Conservation (phyloP, 2,329 filamentous ascomycete species). For the Pseudogymnoascus destructans region DNA sequence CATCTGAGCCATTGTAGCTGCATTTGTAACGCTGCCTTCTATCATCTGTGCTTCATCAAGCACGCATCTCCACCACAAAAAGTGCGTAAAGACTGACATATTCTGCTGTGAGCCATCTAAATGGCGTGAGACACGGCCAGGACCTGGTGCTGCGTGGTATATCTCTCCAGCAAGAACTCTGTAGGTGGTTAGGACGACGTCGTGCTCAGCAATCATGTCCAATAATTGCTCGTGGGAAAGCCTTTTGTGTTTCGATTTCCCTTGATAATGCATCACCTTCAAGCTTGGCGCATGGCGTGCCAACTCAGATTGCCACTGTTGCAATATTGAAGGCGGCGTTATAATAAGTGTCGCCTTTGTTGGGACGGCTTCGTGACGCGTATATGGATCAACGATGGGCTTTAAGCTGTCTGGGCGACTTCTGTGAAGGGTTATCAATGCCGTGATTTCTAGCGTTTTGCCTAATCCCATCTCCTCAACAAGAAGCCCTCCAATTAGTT, state of each 20-base stretch:
- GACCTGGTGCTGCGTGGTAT: slow-evolving; percentile 56
- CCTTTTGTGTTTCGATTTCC: slow-evolving; percentile 28
- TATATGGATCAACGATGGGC: slow-evolving; percentile 29
- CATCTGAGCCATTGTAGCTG: slow-evolving; percentile 64
- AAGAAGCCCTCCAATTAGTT: slow-evolving; percentile 45
- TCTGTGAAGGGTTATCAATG: slow-evolving; percentile 52
- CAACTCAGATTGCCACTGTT: slow-evolving; percentile 51
- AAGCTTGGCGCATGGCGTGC: slow-evolving; percentile 44
- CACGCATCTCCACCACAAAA: slow-evolving; percentile 79
- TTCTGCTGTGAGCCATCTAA: slow-evolving; percentile 46
- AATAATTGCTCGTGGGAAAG: slow-evolving; percentile 28
- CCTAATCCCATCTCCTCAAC: slow-evolving; percentile 76
- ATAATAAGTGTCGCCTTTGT: slow-evolving; percentile 49
- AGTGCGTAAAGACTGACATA: slow-evolving; percentile 64
- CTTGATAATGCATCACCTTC: slow-evolving; percentile 43
- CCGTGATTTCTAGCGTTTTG: slow-evolving; percentile 65
- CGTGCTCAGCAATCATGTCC: slow-evolving; percentile 35
- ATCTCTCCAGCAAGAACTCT: slow-evolving; percentile 66
- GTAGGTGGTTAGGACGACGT: slow-evolving; percentile 53
- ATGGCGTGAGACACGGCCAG: slow-evolving; percentile 54
- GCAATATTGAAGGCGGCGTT: slow-evolving; percentile 40
- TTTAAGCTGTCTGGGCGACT: slow-evolving; percentile 23
- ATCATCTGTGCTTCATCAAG: slow-evolving; percentile 83
- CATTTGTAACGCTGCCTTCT: slow-evolving; percentile 73
- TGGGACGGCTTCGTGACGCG: slow-evolving; percentile 28